Conservation (phyloP, 768 basidiomycete species). For the Lentinula aciculospora region DNA sequence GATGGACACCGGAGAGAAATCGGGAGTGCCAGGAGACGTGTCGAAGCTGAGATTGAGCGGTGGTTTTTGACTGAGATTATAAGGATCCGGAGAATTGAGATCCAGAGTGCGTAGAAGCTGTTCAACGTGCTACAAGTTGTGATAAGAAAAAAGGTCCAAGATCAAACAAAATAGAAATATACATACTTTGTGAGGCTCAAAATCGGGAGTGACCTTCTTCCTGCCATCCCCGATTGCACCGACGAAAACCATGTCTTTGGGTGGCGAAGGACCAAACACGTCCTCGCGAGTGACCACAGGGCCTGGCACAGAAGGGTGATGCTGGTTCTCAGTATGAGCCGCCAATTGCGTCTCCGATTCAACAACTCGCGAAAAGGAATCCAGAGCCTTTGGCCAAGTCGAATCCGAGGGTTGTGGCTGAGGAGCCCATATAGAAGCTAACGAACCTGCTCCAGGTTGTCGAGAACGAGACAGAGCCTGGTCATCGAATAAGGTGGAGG, state of each 20-base stretch:
- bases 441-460: conserved; percentile 10
- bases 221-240: conserved; percentile 81
- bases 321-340: conserved; percentile 18
- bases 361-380: conserved; percentile 50
- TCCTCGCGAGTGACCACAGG: conserved; percentile 47
- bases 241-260: conserved; percentile 59
- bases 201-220: conserved; percentile 53
- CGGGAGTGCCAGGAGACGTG: conserved; percentile 48
- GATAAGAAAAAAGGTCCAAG: conserved; percentile 11
- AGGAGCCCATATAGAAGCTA: conserved; percentile 77
- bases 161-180: conserved; percentile 17
- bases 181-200: conserved; percentile 47
- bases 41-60: conserved; percentile 38
- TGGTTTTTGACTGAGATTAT: conserved; percentile 32
- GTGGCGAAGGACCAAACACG: conserved; percentile 55
- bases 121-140: conserved; percentile 58
- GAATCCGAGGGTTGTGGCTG: conserved; percentile 64
- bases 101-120: conserved; percentile 76
- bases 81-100: conserved; percentile 68
- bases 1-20: conserved; percentile 69
- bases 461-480: conserved; percentile 7
- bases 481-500: conserved; percentile 1
- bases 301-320: conserved; percentile 15
- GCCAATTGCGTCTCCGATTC: conserved; percentile 31
- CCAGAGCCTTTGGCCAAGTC: conserved; percentile 65